Evolutionary conservation across 805 yeast genomes (phyloP).

Genomic region (Debaryomyces hansenii): DNA sequence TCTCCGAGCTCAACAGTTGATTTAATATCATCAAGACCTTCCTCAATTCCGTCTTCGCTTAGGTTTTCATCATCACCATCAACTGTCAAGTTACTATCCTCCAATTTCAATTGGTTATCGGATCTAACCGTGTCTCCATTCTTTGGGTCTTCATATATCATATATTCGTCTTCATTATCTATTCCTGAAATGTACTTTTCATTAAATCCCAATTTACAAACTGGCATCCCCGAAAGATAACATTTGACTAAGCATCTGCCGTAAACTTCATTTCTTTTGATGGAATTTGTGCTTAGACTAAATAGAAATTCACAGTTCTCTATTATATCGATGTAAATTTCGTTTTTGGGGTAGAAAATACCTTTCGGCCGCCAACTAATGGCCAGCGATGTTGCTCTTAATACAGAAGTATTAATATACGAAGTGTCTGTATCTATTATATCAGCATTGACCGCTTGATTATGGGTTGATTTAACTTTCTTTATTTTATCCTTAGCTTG

Average conservation of each 20-base stretch:
- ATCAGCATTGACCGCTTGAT: slow-evolving; percentile 36
- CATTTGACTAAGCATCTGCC: slow-evolving; percentile 38
- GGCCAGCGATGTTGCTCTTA: slow-evolving; percentile 70
- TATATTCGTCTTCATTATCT: slow-evolving; percentile 17
- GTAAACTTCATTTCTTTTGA: slow-evolving; percentile 31
- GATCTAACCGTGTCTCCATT: slow-evolving; percentile 1
- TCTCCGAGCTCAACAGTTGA: background rate
- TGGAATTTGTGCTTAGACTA: slow-evolving; percentile 27
- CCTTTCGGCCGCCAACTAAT: slow-evolving; percentile 49
- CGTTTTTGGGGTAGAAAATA: slow-evolving; percentile 44
- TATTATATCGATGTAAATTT: slow-evolving; percentile 41
- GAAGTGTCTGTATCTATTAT: slow-evolving; percentile 20
- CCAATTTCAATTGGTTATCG: slow-evolving; percentile 11
- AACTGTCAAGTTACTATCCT: slow-evolving; percentile 7
- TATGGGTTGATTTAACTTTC: slow-evolving; percentile 36
- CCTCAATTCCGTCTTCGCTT: slow-evolving; percentile 6
- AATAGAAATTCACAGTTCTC: slow-evolving; percentile 38
- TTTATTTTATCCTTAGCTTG: slow-evolving; percentile 10
- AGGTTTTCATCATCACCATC: slow-evolving; percentile 9
- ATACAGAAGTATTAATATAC: slow-evolving; percentile 63
- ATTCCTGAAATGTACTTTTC: slow-evolving; percentile 37
- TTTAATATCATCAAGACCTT: slow-evolving; percentile 1
- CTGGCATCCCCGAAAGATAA: slow-evolving; percentile 46
- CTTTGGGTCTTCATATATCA: slow-evolving; percentile 3
- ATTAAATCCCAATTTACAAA: slow-evolving; percentile 41